phyloP scores from a whole-genome alignment of 2,329 filamentous ascomycete genomes.

The Botrytis fabae region DNA sequence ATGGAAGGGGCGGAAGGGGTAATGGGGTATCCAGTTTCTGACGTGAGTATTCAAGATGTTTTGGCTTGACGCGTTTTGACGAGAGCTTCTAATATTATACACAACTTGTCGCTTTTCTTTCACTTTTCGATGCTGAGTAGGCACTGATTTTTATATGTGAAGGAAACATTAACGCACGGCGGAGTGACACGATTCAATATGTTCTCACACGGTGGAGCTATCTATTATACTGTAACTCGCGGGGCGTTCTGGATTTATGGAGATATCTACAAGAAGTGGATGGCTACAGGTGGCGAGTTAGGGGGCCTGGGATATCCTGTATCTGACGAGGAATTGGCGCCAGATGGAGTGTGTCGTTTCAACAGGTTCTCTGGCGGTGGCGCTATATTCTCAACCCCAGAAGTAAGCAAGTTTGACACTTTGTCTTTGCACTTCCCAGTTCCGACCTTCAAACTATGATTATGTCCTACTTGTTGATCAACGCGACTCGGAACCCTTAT shows the following conservation, averaged over 20 bases:
- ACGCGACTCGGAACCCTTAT: no score
- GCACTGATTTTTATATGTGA: background rate
- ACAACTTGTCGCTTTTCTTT: background rate
- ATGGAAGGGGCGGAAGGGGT: conserved; percentile 7
- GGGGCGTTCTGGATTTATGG: conserved; percentile 19
- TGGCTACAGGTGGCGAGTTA: conserved; percentile 4
- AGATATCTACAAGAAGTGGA: conserved; percentile 20
- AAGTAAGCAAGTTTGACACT: conserved; percentile 3
- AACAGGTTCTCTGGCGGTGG: conserved; percentile 10
- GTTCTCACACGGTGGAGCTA: conserved; percentile 14
- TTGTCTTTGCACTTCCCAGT: background rate
- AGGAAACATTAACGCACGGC: conserved; percentile 3
- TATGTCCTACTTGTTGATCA: background rate
- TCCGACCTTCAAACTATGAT: background rate
- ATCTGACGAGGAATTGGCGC: conserved; percentile 10
- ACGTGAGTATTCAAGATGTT: background rate
- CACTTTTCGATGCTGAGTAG: background rate
- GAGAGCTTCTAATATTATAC: background rate
- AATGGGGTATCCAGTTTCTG: conserved; percentile 12
- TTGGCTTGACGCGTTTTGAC: background rate
- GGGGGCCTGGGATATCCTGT: conserved; percentile 11
- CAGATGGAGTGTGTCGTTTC: conserved; percentile 5
- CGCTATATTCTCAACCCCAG: conserved; percentile 1
- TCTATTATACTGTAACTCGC: conserved; percentile 16
- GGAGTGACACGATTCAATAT: conserved; percentile 18